Conservation (phyloP, 2,329 filamentous ascomycete species). For the Apiospora saccharicola region DNA sequence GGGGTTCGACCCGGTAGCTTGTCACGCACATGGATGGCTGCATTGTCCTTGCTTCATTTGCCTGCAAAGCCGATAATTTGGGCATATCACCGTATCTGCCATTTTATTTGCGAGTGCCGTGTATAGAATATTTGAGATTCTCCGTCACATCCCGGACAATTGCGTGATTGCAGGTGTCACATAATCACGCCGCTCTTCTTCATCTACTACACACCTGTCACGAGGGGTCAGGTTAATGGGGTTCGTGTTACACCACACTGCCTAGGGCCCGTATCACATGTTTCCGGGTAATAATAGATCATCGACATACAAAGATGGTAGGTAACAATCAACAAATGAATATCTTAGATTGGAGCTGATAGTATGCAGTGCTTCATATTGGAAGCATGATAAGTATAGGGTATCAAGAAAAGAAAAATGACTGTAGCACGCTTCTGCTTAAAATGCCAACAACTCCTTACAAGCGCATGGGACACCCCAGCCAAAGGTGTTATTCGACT, state of each 20-base stretch:
- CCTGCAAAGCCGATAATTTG: background rate
- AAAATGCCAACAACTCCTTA: conserved; percentile 12
- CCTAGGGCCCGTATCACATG: background rate
- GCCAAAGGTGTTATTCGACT: background rate
- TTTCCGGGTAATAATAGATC: background rate
- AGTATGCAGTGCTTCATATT: background rate
- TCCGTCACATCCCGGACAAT: background rate
- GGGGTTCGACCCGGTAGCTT: background rate
- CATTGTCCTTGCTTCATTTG: conserved; percentile 2
- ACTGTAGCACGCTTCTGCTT: conserved; percentile 20
- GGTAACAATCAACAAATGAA: background rate
- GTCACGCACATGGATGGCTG: conserved; percentile 13
- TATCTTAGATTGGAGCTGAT: background rate
- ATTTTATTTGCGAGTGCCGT: background rate
- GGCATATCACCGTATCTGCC: background rate
- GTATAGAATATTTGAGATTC: background rate
- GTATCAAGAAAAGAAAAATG: conserved; percentile 21
- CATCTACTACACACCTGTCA: background rate
- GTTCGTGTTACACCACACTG: background rate
- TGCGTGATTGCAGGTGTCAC: background rate
- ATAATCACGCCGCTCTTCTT: background rate
- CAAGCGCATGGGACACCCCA: background rate
- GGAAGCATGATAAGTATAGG: conserved; percentile 5
- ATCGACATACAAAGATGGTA: background rate
- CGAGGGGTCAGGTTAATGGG: background rate